Percentiles rank a stretch among this genome's conserved stretches.
Conservation (phyloP, 1,284 basidiomycete species). For the Cerioporus squamosus region DNA sequence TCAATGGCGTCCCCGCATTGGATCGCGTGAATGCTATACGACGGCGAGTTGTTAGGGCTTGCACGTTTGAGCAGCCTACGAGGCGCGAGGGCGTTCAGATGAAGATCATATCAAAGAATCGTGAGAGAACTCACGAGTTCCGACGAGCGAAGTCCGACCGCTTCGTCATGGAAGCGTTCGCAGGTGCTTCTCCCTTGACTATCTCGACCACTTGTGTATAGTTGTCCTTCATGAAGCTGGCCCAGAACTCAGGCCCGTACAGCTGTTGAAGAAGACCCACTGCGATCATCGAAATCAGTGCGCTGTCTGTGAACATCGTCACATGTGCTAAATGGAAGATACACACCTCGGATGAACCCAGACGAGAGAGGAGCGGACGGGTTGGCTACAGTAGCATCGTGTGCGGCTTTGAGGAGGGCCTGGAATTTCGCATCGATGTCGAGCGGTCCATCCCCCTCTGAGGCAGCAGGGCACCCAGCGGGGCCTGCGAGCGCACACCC, state of each 20-base stretch:
- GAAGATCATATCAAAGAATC: too few relatives aligned
- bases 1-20: slow-evolving; percentile 23
- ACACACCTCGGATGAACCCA: slow-evolving; percentile 6
- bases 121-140: too few relatives aligned
- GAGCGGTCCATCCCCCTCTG: background rate
- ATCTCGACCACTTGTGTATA: background rate
- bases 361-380: slow-evolving; percentile 6
- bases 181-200: background rate
- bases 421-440: slow-evolving; percentile 10
- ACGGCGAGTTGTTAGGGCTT: background rate
- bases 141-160: too few relatives aligned
- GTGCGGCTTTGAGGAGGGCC: slow-evolving; percentile 4
- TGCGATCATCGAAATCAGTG: background rate
- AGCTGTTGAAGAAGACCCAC: background rate
- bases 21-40: too few relatives aligned
- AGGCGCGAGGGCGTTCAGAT: too few relatives aligned
- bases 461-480: slow-evolving; percentile 1
- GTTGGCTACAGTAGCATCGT: slow-evolving; percentile 5
- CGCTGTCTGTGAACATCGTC: too few relatives aligned
- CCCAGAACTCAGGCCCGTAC: background rate
- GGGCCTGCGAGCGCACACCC: slow-evolving; percentile 20
- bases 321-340: too few relatives aligned
- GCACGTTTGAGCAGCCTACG: too few relatives aligned
- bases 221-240: background rate
- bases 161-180: background rate